Percentiles rank a stretch among this genome's conserved stretches.
Evolutionary conservation across 257 asterid species (phyloP).

Genomic region (Rhazya stricta): DNA sequence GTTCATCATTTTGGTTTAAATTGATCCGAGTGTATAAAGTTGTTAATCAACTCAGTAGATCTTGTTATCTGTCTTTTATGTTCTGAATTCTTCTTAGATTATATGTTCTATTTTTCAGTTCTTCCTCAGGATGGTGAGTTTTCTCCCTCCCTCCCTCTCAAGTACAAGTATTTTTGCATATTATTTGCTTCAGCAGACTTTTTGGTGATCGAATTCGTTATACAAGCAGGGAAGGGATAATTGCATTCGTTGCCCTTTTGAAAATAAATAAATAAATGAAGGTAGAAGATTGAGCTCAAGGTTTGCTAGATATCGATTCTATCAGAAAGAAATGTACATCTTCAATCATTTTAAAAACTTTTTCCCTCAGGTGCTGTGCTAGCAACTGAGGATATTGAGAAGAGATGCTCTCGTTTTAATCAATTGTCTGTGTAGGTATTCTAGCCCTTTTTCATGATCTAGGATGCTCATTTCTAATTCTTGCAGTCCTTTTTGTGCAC

Average conservation of each 20-base stretch:
- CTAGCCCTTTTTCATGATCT: slow-evolving; percentile 30
- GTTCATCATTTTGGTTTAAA: background rate
- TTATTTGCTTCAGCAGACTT: background rate
- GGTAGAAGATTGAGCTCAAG: background rate
- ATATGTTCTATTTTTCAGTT: background rate
- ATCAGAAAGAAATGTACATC: background rate
- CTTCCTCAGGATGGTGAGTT: background rate
- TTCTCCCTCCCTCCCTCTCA: background rate
- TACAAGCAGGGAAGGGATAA: background rate
- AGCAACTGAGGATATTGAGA: slow-evolving; percentile 35
- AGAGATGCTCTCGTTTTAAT: slow-evolving; percentile 36
- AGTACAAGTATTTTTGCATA: background rate
- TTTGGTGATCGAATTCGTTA: too few relatives aligned
- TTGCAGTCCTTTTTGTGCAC: slow-evolving; percentile 19
- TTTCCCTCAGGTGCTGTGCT: slow-evolving; percentile 12
- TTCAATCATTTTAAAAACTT: slow-evolving; percentile 15
- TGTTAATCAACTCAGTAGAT: background rate
- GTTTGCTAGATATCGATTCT: background rate
- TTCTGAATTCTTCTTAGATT: background rate
- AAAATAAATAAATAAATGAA: too few relatives aligned
- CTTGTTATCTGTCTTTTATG: background rate
- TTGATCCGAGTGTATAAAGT: background rate
- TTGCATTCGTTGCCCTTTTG: background rate
- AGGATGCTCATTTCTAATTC: slow-evolving; percentile 33
- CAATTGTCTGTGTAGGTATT: slow-evolving; percentile 31